phyloP scores from a whole-genome alignment of 2,329 filamentous ascomycete species.

The Colletotrichum somersetense region DNA sequence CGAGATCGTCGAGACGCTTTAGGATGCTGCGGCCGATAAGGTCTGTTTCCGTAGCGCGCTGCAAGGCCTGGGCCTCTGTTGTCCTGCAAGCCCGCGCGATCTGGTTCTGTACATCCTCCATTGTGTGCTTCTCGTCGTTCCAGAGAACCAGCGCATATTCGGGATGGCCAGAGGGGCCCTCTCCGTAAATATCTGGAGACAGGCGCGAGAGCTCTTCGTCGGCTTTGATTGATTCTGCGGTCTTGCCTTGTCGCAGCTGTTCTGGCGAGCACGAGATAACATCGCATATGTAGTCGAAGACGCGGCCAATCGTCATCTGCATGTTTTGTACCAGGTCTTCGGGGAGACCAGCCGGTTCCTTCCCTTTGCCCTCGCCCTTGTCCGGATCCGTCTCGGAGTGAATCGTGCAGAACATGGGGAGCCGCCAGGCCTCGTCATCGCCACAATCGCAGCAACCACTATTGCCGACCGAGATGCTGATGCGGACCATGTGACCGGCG shows the following conservation, averaged over 20 bases:
- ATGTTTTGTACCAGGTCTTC: slow-evolving; percentile 82
- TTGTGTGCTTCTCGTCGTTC: slow-evolving; percentile 99
- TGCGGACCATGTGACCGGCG: slow-evolving; percentile 90
- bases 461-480: slow-evolving; percentile 89
- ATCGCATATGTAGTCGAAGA: slow-evolving; percentile 95
- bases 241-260: slow-evolving; percentile 88
- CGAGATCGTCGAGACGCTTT: slow-evolving; percentile 79
- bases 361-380: slow-evolving; percentile 71
- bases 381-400: slow-evolving; percentile 76
- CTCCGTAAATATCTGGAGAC: slow-evolving; percentile 77
- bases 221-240: slow-evolving; percentile 80
- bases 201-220: slow-evolving; percentile 87
- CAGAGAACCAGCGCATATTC: slow-evolving; percentile 91
- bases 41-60: slow-evolving; percentile 89
- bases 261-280: slow-evolving; percentile 98
- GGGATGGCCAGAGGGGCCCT: slow-evolving; percentile 73
- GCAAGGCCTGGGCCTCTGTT: slow-evolving; percentile 74
- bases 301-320: slow-evolving; percentile 85
- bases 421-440: slow-evolving; percentile 92
- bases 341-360: slow-evolving; percentile 72
- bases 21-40: slow-evolving; percentile 88
- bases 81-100: slow-evolving; percentile 89
- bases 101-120: slow-evolving; percentile 90
- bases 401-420: slow-evolving; percentile 91
- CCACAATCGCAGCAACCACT: slow-evolving; percentile 98